Conservation (phyloP, 164 flowering plant species). For the Santalum album region DNA sequence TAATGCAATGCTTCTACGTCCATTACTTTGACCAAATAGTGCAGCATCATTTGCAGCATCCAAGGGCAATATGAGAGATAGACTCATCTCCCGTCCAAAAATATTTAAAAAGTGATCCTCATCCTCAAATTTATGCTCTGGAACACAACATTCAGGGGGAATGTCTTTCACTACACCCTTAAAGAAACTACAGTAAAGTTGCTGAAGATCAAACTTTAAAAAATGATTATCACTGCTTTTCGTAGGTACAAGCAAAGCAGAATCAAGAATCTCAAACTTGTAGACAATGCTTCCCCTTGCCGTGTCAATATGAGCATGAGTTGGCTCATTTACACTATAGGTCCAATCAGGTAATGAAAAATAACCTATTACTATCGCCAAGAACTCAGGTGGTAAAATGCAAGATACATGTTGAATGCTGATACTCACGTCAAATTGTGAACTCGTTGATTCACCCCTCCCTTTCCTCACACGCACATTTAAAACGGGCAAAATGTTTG, state of each 20-base stretch:
- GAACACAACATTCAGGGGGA: constrained; percentile 47
- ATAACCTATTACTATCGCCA: constrained; percentile 77
- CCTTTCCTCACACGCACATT: constrained; percentile 50
- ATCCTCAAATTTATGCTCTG: constrained; percentile 22
- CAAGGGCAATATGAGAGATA: constrained; percentile 31
- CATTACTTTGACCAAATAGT: constrained; percentile 12
- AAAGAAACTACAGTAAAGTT: constrained; percentile 12
- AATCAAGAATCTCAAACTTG: constrained; percentile 72
- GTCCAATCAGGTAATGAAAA: constrained; percentile 78
- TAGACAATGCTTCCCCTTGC: constrained; percentile 16
- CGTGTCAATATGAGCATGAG: constrained; percentile 3
- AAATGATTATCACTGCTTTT: constrained; percentile 27
- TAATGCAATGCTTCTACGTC: constrained; percentile 17
- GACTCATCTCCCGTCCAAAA: constrained; percentile 55
- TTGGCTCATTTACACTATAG: constrained; percentile 15
- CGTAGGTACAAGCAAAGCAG: constrained; percentile 43
- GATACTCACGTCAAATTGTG: constrained; percentile 44
- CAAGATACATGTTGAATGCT: constrained; percentile 74
- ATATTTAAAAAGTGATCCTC: constrained; percentile 39
- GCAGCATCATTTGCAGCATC: constrained; percentile 18
- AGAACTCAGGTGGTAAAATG: constrained; percentile 56
- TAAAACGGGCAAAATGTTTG: constrained; percentile 42
- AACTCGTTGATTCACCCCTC: constrained; percentile 12
- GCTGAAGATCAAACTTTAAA: constrained; percentile 35
- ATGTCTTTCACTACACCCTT: constrained; percentile 32